A percentile compares a stretch with the other conserved stretches of the same genome.
phyloP scores from a whole-genome alignment of 2,329 filamentous ascomycete genomes.

The Neoscytalidium dimidiatum region DNA sequence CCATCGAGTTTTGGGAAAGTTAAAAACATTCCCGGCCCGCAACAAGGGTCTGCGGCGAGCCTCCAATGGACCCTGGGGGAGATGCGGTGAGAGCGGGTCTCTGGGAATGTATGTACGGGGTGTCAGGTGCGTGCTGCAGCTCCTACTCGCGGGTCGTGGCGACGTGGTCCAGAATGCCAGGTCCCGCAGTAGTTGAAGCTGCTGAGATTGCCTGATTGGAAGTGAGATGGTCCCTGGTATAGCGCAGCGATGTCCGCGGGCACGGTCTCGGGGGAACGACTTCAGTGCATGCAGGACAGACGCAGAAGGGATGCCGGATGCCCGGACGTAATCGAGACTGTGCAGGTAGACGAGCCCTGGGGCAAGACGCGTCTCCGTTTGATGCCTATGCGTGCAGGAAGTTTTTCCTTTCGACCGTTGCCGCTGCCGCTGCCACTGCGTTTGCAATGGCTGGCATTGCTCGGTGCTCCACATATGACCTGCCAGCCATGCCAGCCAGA shows the following conservation, averaged over 20 bases:
- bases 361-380: background rate
- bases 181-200: background rate
- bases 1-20: background rate
- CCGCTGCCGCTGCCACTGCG: background rate
- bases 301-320: background rate
- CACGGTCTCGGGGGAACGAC: background rate
- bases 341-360: background rate
- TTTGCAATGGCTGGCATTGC: background rate
- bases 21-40: background rate
- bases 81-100: constrained; percentile 2
- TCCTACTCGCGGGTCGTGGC: background rate
- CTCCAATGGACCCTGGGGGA: background rate
- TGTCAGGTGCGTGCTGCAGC: constrained; percentile 3
- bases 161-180: constrained; percentile 9
- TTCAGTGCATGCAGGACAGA: background rate
- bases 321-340: background rate
- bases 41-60: background rate
- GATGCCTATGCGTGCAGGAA: background rate
- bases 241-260: background rate
- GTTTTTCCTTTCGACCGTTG: background rate
- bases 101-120: background rate
- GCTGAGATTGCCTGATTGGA: background rate
- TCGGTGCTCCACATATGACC: constrained; percentile 1
- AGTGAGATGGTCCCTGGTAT: background rate
- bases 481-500: background rate